phyloP scores from a whole-genome alignment of 2,329 filamentous ascomycete genomes.

The Penicillium sp. region DNA sequence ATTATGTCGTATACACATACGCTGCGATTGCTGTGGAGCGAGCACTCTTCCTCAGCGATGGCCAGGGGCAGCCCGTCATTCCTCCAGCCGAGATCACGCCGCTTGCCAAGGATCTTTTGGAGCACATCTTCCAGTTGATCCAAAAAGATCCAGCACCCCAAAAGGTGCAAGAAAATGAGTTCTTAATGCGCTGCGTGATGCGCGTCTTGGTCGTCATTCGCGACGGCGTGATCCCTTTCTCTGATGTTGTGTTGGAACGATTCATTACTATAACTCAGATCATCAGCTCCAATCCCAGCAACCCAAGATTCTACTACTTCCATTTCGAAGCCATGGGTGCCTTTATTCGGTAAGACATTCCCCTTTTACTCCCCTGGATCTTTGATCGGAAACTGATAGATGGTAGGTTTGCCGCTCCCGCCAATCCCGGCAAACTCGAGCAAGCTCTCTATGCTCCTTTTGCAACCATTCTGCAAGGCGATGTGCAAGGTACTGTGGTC shows the following conservation, averaged over 20 bases:
- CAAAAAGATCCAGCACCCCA: slow-evolving; percentile 76
- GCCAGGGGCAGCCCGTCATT: slow-evolving; percentile 70
- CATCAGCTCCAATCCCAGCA: slow-evolving; percentile 92
- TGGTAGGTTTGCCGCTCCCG: slow-evolving; percentile 57
- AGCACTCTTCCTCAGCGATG: slow-evolving; percentile 75
- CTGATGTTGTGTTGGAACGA: slow-evolving; percentile 73
- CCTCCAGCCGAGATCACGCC: slow-evolving; percentile 70
- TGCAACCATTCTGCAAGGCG: slow-evolving; percentile 68
- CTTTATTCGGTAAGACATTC: slow-evolving; percentile 58
- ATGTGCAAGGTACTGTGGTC: slow-evolving; percentile 62
- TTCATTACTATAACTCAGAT: slow-evolving; percentile 84
- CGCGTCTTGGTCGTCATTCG: slow-evolving; percentile 90
- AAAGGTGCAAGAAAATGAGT: slow-evolving; percentile 98
- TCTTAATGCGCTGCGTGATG: slow-evolving; percentile 98
- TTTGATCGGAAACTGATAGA: slow-evolving; percentile 7
- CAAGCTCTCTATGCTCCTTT: slow-evolving; percentile 77
- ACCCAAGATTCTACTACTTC: slow-evolving; percentile 97
- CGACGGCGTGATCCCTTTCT: slow-evolving; percentile 67
- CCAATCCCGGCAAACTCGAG: slow-evolving; percentile 68
- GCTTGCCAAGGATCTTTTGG: slow-evolving; percentile 76
- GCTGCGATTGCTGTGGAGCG: slow-evolving; percentile 95
- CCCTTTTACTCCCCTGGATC: background rate
- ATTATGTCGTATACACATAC: slow-evolving; percentile 97
- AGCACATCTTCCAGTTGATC: slow-evolving; percentile 86
- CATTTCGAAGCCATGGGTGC: slow-evolving; percentile 94